A percentile compares a stretch with the other conserved stretches of the same genome.
Conservation (phyloP, 148 eudicot species). For the Silene uniflora region DNA sequence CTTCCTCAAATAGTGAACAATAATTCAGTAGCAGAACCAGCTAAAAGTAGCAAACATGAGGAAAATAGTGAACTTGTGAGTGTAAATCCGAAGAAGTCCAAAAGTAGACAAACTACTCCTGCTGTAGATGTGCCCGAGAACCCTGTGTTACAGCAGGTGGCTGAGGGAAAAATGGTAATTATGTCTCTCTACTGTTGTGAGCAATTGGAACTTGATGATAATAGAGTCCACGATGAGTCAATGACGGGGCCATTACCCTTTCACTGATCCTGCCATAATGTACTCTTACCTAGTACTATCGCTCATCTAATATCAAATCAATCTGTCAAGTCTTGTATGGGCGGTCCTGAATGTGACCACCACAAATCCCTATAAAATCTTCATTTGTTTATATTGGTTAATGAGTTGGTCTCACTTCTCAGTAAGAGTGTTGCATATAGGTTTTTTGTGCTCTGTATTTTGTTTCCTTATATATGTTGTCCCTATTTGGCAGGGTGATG, state of each 20-base stretch:
- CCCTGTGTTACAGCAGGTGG: neutral
- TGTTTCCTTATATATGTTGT: neutral
- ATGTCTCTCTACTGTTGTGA: neutral
- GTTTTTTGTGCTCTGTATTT: neutral
- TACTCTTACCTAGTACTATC: no score
- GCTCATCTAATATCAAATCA: no score
- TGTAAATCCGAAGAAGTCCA: conserved; percentile 4
- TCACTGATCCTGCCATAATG: no score
- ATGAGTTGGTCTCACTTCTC: neutral
- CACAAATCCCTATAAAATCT: no score
- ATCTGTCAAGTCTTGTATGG: neutral
- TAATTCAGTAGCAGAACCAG: neutral
- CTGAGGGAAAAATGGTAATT: neutral
- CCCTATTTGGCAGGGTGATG: conserved; percentile 14
- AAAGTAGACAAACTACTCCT: neutral
- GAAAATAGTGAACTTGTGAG: conserved; percentile 1
- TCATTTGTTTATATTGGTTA: no score
- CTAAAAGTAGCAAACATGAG: conserved; percentile 6
- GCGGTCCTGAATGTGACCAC: neutral
- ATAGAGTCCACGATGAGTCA: neutral
- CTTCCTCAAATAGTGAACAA: neutral
- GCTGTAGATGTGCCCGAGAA: neutral
- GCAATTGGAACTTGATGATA: neutral
- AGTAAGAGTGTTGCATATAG: no score
- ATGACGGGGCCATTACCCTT: neutral